Evolutionary conservation across 768 basidiomycete genomes (phyloP), one percentile per base, ranked within the genome.

Genomic region (Podaxis sp.): DNA sequence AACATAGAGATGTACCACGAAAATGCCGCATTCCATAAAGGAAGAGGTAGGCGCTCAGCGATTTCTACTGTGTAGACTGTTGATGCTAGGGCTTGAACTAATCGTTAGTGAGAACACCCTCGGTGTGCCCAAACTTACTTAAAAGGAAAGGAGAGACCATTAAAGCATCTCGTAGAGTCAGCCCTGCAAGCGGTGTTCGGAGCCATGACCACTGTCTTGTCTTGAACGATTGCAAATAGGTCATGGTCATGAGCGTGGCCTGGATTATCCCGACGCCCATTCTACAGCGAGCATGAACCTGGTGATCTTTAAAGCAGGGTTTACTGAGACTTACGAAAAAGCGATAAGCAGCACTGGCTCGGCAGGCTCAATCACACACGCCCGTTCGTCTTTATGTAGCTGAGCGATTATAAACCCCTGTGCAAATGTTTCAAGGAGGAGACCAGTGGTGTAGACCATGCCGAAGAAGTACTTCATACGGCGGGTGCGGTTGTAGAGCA

Each of bases 401-500:
- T 59, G 36, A 10, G 66, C 24, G 36, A 66, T 58, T 7, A 64
- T 41, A 20, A 22, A 33, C 1, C 49, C 65, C 17, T 52, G 51
- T 4, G 64, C 64, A 10, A 58, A 53, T 4, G 59, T 50, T 56
- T 70, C 69, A 3, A 68, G 56, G 1, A 28, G 10, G 17, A 56
- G 53, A 4, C 59, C 58, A 2, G 61, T 20, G 8, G 60, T 17
- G 20, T 66, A 65, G 20, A 64, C 36, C 15, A 36, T 22, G 1
- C 49, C 10, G 17, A 70, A 57, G 10, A 67, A 33, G 24, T 56
- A 60, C 44, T 56, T 65, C 6, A 58, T 36, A 2, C 56, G 40
- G 8, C 44, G 54, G 55, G 57, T 65, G 28, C 62, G 64, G 28
- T 67, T 67, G 61, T 67, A 70, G n/a, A 70, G 62, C 1, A 66